These are phyloP conservation scores for Leptographium procerum DNA, from an alignment of 2,329 filamentous ascomycete genomes.

Conservation along the genomic window DNA sequence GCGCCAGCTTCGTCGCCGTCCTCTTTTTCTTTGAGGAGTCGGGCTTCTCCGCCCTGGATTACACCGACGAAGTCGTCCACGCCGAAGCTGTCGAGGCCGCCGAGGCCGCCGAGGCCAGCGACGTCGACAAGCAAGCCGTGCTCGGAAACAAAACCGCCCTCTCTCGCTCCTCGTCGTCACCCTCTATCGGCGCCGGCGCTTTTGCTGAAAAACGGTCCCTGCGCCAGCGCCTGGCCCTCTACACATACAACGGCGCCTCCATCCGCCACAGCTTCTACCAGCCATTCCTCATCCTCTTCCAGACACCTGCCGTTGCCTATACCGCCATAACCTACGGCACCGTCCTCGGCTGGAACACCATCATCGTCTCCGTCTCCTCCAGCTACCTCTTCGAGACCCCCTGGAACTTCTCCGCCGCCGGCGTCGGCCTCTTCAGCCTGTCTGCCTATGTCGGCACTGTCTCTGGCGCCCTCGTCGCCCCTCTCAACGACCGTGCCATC, in stretches of 20 bases:
- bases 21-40: slow-evolving; percentile 4
- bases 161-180: not conserved
- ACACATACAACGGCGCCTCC: not conserved
- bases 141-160: not conserved
- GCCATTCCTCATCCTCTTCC: slow-evolving; percentile 3
- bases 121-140: not conserved
- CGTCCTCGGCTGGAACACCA: not conserved
- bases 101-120: not conserved
- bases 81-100: not conserved
- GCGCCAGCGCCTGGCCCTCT: not conserved
- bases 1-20: not conserved
- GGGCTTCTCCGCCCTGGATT: not conserved
- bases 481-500: not conserved
- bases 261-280: slow-evolving; percentile 3
- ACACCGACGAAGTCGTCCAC: not conserved
- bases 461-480: not conserved
- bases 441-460: not conserved
- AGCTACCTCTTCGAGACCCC: slow-evolving; percentile 4
- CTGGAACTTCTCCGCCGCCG: not conserved
- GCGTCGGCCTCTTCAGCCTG: not conserved
- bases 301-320: slow-evolving; percentile 1
- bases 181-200: not conserved
- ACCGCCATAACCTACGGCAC: slow-evolving; percentile 2
- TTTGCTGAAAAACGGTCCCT: not conserved
- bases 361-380: not conserved